Evolutionary conservation across 345 rosid species (phyloP), one percentile per base, ranked within the genome.

Genomic region (Gossypium australe): DNA sequence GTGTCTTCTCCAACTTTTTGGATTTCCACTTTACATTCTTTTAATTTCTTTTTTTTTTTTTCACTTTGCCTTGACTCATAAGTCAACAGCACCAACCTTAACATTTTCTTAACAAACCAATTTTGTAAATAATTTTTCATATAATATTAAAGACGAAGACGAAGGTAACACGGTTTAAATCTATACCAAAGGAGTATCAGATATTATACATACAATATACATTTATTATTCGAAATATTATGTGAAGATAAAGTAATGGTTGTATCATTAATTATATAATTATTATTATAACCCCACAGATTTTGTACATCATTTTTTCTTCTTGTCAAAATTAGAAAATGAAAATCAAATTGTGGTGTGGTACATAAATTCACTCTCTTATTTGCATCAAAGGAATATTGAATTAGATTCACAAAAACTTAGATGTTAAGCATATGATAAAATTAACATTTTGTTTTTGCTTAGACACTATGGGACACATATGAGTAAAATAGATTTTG

Each of bases 101-200:
- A 4, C 6, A 4, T 29, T 29, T 29, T 29, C 38, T 29, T 29
- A 29, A 55, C 11, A 0, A n/a, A 55, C 59, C 2, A n/a, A 18
- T 18, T 9, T n/a, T n/a, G 58, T 55, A n/a, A 55, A 49, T 34
- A 34, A 34, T 34, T 34, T 34, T 29, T 5, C 1, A 34, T 34
- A 34, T 34, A 34, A 4, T 34, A 34, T 34, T 34, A 34, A 5
- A 34, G 7, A 5, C 1, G 1, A 5, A 34, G 0, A 34, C 5
- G 0, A 34, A 34, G 0, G 0, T 34, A 34, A 34, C 1, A 34
- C 7, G 0, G 0, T 5, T 34, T 34, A 5, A 34, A 34, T 34
- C 0, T 7, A 1, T 5, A 1, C 0, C 7, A 34, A 34, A 34
- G 0, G 1, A 34, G 7, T 34, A 1, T 34, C 7, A 34, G 1